Evolutionary conservation across 495 filamentous ascomycete species (phyloP).

Genomic region (Opeltia flavorubescens): DNA sequence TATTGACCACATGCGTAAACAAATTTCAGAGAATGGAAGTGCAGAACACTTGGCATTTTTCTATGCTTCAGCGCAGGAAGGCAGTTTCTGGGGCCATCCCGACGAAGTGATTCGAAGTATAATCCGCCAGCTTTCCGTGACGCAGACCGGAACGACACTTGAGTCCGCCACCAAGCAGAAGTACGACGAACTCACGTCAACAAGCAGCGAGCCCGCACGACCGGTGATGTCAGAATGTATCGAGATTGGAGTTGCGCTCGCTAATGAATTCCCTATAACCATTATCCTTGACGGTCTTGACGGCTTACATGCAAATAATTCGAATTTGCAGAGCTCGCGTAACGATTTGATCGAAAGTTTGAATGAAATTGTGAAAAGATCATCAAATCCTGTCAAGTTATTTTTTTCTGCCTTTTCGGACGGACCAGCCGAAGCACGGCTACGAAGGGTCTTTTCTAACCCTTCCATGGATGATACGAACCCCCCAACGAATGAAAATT

Average conservation of each 20-base stretch:
- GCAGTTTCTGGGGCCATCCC: neutral
- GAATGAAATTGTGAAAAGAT: neutral
- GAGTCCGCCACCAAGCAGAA: neutral
- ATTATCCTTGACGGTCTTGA: constrained; percentile 4
- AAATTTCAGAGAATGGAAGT: neutral
- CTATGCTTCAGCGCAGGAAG: constrained; percentile 1
- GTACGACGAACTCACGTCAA: neutral
- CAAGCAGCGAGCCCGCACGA: constrained; percentile 1
- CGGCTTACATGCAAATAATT: neutral
- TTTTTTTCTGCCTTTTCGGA: constrained; percentile 2
- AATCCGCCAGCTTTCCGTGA: neutral
- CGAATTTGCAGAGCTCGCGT: neutral
- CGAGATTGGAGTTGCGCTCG: neutral
- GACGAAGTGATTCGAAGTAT: constrained; percentile 3
- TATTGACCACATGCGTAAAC: neutral
- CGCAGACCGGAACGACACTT: neutral
- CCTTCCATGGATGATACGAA: neutral
- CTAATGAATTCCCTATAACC: neutral
- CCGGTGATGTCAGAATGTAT: constrained; percentile 1
- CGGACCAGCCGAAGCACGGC: neutral
- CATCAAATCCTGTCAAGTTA: neutral
- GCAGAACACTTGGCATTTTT: neutral
- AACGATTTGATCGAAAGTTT: constrained; percentile 5
- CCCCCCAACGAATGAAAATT: neutral
- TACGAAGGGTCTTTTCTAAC: neutral